These are phyloP conservation scores for Mitragyna speciosa DNA, from an alignment of 257 asterid genomes.

Conservation along the genomic window DNA sequence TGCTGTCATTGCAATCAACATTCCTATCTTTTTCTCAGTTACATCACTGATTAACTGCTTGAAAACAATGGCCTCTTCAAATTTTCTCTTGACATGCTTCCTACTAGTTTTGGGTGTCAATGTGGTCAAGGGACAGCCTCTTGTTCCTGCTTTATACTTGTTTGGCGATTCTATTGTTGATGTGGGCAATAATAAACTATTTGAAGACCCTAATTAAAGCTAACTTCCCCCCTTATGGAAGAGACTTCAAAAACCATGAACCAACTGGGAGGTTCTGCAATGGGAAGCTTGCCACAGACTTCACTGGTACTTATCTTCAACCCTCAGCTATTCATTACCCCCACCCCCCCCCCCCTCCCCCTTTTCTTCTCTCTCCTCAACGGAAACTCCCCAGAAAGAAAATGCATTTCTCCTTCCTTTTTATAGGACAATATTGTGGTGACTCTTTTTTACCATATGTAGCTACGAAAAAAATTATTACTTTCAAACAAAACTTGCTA, in stretches of 20 bases:
- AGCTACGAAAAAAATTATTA: no score
- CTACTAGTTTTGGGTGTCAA: slow-evolving; percentile 15
- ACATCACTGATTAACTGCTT: not conserved
- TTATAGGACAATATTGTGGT: no score
- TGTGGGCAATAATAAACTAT: slow-evolving; percentile 76
- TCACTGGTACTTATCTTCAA: slow-evolving; percentile 48
- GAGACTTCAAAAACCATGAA: slow-evolving; percentile 57
- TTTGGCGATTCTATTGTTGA: slow-evolving; percentile 81
- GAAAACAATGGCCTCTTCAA: slow-evolving; percentile 23
- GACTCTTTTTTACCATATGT: no score
- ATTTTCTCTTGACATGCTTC: slow-evolving; percentile 13
- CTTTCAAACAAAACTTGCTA: no score
- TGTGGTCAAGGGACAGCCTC: slow-evolving; percentile 45
- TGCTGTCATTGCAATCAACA: slow-evolving; percentile 9
- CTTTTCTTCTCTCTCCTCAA: no score
- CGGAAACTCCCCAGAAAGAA: no score
- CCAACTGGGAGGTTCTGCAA: slow-evolving; percentile 85
- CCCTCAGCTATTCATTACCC: not conserved
- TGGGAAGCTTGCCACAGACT: slow-evolving; percentile 86
- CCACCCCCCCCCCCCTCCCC: no score
- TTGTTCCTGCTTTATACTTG: slow-evolving; percentile 64
- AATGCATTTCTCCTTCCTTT: no score
- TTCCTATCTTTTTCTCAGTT: slow-evolving; percentile 4
- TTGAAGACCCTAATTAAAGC: slow-evolving; percentile 72
- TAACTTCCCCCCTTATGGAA: slow-evolving; percentile 79